A percentile compares a stretch with the other conserved stretches of the same genome.
Conservation (phyloP, 768 basidiomycete species). For the Hericium coralloides region DNA sequence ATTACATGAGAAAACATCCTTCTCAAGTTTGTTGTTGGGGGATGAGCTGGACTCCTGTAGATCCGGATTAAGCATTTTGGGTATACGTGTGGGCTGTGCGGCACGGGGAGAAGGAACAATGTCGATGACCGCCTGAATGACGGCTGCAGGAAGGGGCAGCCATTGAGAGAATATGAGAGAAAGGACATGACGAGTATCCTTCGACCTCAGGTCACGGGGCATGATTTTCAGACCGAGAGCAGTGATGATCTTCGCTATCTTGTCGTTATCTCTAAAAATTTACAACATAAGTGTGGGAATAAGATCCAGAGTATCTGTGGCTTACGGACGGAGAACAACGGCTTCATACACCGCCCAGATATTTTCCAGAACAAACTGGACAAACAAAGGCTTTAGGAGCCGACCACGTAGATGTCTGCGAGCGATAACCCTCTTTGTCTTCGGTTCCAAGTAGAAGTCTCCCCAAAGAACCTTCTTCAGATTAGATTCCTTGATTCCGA, state of each 20-base stretch:
- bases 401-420: slow-evolving; percentile 85
- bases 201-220: slow-evolving; percentile 85
- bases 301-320: no score
- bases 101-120: slow-evolving; percentile 81
- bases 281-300: no score
- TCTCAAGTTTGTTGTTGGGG: slow-evolving; percentile 77
- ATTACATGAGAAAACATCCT: slow-evolving; percentile 69
- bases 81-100: slow-evolving; percentile 78
- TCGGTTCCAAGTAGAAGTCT: slow-evolving; percentile 94
- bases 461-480: slow-evolving; percentile 90
- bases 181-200: slow-evolving; percentile 79
- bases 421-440: slow-evolving; percentile 87
- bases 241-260: slow-evolving; percentile 79
- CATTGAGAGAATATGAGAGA: slow-evolving; percentile 89
- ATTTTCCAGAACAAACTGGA: slow-evolving; percentile 95
- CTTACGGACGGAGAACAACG: slow-evolving; percentile 82
- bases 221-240: slow-evolving; percentile 76
- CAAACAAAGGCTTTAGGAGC: slow-evolving; percentile 87
- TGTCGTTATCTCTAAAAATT: slow-evolving; percentile 69
- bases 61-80: slow-evolving; percentile 87
- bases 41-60: slow-evolving; percentile 46
- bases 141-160: slow-evolving; percentile 88
- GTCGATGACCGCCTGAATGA: slow-evolving; percentile 89
- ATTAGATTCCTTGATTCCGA: slow-evolving; percentile 85
- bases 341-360: slow-evolving; percentile 97